Conservation (phyloP, 768 basidiomycete genomes). For the Lactarius pseudohatsudake region DNA sequence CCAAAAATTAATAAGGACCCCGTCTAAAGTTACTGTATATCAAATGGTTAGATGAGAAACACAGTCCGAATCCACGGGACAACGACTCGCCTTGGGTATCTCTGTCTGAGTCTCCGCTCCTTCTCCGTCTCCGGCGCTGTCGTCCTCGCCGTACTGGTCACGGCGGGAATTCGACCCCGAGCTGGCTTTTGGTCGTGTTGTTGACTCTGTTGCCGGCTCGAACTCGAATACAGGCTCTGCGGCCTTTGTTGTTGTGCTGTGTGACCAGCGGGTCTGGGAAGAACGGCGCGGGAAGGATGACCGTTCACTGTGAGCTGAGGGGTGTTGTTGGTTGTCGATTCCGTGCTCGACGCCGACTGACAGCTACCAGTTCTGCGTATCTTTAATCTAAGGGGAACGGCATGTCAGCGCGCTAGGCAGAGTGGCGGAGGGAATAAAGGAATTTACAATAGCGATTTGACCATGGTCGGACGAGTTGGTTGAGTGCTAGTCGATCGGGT, state of each 20-base stretch:
- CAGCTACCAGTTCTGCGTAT: not conserved
- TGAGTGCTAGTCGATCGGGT: not conserved
- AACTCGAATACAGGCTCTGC: not conserved
- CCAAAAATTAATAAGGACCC: conserved; percentile 1
- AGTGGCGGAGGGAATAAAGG: too few species aligned
- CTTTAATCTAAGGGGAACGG: not conserved
- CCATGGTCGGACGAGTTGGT: not conserved
- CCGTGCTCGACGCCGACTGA: not conserved
- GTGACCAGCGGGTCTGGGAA: not conserved
- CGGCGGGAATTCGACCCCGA: conserved; percentile 16
- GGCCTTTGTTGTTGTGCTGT: conserved; percentile 2
- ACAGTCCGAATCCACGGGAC: not conserved
- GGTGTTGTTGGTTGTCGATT: not conserved
- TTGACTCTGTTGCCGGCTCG: not conserved
- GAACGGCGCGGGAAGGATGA: not conserved
- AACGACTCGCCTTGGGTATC: conserved; percentile 15
- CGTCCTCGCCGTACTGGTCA: conserved; percentile 21
- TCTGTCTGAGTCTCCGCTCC: not conserved
- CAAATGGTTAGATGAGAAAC: not conserved
- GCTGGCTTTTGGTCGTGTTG: not conserved
- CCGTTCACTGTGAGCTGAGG: not conserved
- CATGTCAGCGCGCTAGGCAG: not conserved
- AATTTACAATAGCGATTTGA: not conserved
- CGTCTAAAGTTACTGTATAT: conserved; percentile 14
- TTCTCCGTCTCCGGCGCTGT: conserved; percentile 19